phyloP scores from a whole-genome alignment of 2,329 filamentous ascomycete species.

The Orbilia quercus region DNA sequence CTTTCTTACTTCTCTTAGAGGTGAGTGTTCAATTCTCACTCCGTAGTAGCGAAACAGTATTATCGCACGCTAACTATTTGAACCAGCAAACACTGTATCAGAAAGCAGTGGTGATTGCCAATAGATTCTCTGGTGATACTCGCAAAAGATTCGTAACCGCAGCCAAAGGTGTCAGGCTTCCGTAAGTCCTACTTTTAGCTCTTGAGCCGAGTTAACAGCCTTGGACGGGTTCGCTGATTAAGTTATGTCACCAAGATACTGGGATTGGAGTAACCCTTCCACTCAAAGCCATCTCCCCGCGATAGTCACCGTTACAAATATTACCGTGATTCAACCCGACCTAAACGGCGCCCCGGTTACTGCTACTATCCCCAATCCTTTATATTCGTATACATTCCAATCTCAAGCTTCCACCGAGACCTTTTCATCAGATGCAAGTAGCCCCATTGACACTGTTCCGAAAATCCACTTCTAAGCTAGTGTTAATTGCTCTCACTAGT shows the following conservation, averaged over 20 bases:
- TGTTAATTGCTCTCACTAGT: conserved; percentile 12
- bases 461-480: neutral
- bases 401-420: conserved; percentile 33
- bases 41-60: conserved; percentile 5
- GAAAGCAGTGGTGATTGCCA: conserved; percentile 55
- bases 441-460: too few species aligned
- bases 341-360: conserved; percentile 30
- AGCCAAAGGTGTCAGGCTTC: conserved; percentile 56
- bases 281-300: conserved; percentile 55
- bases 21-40: conserved; percentile 48
- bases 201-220: too few species aligned
- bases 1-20: conserved; percentile 60
- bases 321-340: conserved; percentile 55
- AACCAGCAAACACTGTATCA: conserved; percentile 53
- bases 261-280: conserved; percentile 58
- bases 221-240: too few species aligned
- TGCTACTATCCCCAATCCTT: conserved; percentile 43
- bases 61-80: neutral
- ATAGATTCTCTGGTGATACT: conserved; percentile 54
- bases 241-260: conserved; percentile 54
- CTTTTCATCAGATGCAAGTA: conserved; percentile 31
- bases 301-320: conserved; percentile 24
- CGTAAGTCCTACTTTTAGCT: conserved; percentile 51
- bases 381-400: conserved; percentile 35
- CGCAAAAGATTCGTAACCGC: conserved; percentile 56